Evolutionary conservation across 1,139 yeast species (phyloP), one percentile per base, ranked within the genome.

Genomic region (Taphrina confusa): DNA sequence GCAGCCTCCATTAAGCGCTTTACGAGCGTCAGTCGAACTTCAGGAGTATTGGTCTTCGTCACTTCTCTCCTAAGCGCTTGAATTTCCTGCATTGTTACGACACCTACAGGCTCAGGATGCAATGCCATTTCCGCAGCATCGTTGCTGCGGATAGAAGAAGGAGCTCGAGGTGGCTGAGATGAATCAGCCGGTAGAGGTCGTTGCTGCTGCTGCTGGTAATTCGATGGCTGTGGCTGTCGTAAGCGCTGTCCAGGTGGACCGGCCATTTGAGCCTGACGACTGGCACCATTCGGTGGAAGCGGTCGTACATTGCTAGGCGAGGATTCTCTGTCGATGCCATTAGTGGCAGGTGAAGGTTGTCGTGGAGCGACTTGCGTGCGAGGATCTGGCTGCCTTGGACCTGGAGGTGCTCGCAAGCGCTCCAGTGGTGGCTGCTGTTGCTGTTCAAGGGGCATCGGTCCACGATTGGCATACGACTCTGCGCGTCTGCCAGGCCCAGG

Each of bases 21-120:
- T 11, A 82, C 80, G 81, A 82, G 81, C 33, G 71, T 71, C 61
- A 80, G 69, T 67, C 81, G 84, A n/a, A 78, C 65, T 3, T 66
- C 69, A 0, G 80, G 54, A 30, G 66, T 61, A 8, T 63, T 39
- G 20, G 52, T 36, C 47, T 46, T 36, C 6, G 60, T 31, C 23
- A 36, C 37, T 4, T 46, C 60, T 11, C 23, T 49, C 12, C 47
- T 33, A 39, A 47, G 36, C 11, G 23, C 18, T 3, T 46, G 47
- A 33, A 56, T 36, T 3, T 30, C 44, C 18, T 18, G 25, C 31
- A 56, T 22, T 9, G 60, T 46, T 39, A 47, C 46, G 20, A 37
- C 46, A n/a, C 46, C 31, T 4, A 22, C 51, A 11, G 44, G 40
- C 30, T 54, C 51, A 16, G 49, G 44, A 8, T 50, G 56, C 28